Conservation (phyloP, 2,329 filamentous ascomycete species). For the Curvularia eragrostidis region DNA sequence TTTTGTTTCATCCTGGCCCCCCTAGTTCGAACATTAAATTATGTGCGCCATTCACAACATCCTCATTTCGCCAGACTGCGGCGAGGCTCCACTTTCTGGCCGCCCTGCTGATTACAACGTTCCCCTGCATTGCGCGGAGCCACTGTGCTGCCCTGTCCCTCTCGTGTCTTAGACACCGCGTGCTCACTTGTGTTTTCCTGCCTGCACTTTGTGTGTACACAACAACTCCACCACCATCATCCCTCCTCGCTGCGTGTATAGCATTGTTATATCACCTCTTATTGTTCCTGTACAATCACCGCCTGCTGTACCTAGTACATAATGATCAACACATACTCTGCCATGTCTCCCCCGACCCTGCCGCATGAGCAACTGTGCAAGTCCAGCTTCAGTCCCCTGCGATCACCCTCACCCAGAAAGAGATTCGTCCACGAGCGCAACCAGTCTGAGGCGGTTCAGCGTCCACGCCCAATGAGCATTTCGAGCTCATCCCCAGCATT, state of each 20-base stretch:
- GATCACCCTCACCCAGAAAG: conserved; percentile 18
- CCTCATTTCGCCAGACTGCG: conserved; percentile 23
- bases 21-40: conserved; percentile 13
- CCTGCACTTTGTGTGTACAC: conserved; percentile 11
- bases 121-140: conserved; percentile 28
- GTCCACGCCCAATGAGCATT: conserved; percentile 29
- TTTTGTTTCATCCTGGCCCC: conserved; percentile 21
- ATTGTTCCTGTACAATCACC: conserved; percentile 19
- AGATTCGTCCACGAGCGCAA: conserved; percentile 32
- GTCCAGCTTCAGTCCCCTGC: conserved; percentile 30
- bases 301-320: conserved; percentile 10
- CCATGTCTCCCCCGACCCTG: conserved; percentile 19
- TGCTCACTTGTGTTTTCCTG: conserved; percentile 22
- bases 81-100: conserved; percentile 15
- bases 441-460: conserved; percentile 32
- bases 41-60: conserved; percentile 19
- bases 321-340: conserved; percentile 30
- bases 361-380: conserved; percentile 27
- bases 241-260: conserved; percentile 11
- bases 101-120: conserved; percentile 28
- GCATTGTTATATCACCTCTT: conserved; percentile 4
- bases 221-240: conserved; percentile 17
- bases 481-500: conserved; percentile 19
- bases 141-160: conserved; percentile 17
- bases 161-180: conserved; percentile 23